phyloP scores from a whole-genome alignment of 495 filamentous ascomycete species.

The Xylaria scruposa region DNA sequence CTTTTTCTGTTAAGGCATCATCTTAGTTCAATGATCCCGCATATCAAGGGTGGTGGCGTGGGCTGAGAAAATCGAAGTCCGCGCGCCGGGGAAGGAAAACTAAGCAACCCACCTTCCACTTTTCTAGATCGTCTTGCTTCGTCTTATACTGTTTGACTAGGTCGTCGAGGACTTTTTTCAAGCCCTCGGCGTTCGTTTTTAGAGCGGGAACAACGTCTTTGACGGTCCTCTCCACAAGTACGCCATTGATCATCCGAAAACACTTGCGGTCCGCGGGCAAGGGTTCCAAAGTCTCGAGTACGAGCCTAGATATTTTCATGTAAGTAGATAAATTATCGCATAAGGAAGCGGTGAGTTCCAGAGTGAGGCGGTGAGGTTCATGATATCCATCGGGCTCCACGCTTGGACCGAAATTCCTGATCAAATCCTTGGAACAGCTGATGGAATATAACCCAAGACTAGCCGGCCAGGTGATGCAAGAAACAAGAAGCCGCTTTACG shows the following conservation, averaged over 20 bases:
- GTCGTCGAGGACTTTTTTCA: slow-evolving; percentile 96
- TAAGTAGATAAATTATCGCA: slow-evolving; percentile 36
- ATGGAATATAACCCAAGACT: slow-evolving; percentile 26
- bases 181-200: slow-evolving; percentile 90
- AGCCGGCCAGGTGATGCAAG: slow-evolving; percentile 34
- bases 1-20: slow-evolving; percentile 75
- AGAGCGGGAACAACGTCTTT: slow-evolving; percentile 88
- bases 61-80: slow-evolving; percentile 26
- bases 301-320: slow-evolving; percentile 69
- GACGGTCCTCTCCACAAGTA: slow-evolving; percentile 91
- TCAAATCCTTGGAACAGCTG: slow-evolving; percentile 33
- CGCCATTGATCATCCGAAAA: slow-evolving; percentile 98
- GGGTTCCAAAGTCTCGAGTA: slow-evolving; percentile 90
- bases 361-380: slow-evolving; percentile 40
- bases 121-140: slow-evolving; percentile 94
- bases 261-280: slow-evolving; percentile 89
- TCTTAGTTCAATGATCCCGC: slow-evolving; percentile 33
- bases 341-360: slow-evolving; percentile 45
- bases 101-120: slow-evolving; percentile 83
- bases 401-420: slow-evolving; percentile 28
- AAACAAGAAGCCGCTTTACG: slow-evolving; percentile 11
- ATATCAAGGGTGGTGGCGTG: slow-evolving; percentile 28
- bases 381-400: slow-evolving; percentile 32
- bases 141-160: slow-evolving; percentile 95
- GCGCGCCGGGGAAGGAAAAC: background rate